Conservation (phyloP, 805 yeast species). For the Saccharomycopsis malanga region DNA sequence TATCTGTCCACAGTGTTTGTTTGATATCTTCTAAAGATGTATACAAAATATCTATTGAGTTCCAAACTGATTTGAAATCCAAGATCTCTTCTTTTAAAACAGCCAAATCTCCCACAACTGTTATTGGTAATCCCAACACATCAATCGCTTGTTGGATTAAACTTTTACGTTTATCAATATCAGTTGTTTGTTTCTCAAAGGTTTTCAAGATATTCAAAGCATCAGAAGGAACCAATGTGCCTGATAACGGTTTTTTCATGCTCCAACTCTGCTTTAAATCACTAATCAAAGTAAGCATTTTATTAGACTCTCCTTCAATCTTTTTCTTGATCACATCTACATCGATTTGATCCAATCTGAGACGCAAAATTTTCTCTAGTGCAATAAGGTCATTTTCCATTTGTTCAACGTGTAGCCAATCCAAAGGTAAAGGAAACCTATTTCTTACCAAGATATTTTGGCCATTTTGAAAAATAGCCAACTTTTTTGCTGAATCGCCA, state of each 20-base stretch:
- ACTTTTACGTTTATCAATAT: conserved; percentile 17
- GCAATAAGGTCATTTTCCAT: conserved; percentile 42
- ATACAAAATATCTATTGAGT: conserved; percentile 47
- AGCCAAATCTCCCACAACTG: conserved; percentile 27
- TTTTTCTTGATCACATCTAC: conserved; percentile 36
- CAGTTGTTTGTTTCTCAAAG: conserved; percentile 25
- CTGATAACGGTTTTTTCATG: conserved; percentile 39
- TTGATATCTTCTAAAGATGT: conserved; percentile 38
- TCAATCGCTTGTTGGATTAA: conserved; percentile 30
- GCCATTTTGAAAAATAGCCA: conserved; percentile 27
- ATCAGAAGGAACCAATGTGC: conserved; percentile 33
- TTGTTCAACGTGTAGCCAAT: conserved; percentile 61
- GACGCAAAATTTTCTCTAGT: conserved; percentile 33
- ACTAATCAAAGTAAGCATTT: conserved; percentile 30
- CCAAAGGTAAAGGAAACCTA: conserved; percentile 41
- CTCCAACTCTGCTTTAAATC: conserved; percentile 42
- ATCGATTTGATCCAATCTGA: conserved; percentile 35
- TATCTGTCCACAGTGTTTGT: conserved; percentile 40
- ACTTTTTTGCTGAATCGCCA: too few relatives aligned
- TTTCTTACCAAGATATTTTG: conserved; percentile 38
- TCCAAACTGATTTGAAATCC: conserved; percentile 60
- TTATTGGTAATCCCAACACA: conserved; percentile 31
- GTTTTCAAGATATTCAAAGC: conserved; percentile 38
- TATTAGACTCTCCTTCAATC: conserved; percentile 35
- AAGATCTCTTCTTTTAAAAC: conserved; percentile 40